Percentiles rank a stretch among this genome's conserved stretches.
phyloP scores from a whole-genome alignment of 345 rosid species.

The Lepidium africanum region DNA sequence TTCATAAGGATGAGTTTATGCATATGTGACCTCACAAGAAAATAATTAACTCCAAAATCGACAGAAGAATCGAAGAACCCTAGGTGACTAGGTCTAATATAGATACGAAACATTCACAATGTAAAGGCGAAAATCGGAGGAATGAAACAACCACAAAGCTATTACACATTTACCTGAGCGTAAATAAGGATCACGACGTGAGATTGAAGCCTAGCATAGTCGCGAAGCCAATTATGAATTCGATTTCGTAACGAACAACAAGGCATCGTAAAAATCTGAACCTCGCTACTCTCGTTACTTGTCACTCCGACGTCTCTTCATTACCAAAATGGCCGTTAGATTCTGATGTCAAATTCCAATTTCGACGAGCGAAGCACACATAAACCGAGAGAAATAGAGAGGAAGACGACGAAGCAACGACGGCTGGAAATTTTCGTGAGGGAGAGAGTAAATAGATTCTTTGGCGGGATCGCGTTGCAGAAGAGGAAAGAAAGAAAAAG shows the following conservation, averaged over 20 bases:
- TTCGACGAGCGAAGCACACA: neutral
- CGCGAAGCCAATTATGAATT: constrained; percentile 52
- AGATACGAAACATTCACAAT: neutral
- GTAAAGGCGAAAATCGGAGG: neutral
- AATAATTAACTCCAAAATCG: neutral
- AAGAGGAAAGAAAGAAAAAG: neutral
- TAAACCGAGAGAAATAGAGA: neutral
- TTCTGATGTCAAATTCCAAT: neutral
- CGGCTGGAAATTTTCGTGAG: neutral
- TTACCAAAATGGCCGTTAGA: neutral
- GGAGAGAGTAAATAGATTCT: neutral
- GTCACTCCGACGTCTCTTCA: constrained; percentile 6
- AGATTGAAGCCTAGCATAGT: constrained; percentile 63
- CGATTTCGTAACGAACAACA: constrained; percentile 39
- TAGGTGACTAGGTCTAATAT: neutral
- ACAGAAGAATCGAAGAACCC: constrained; percentile 13
- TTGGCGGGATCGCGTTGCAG: constrained; percentile 31
- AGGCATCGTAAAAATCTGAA: constrained; percentile 27
- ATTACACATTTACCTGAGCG: constrained; percentile 44
- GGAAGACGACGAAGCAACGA: neutral
- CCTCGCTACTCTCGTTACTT: neutral
- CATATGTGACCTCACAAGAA: neutral
- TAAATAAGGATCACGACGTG: constrained; percentile 69
- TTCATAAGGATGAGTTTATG: neutral
- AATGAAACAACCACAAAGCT: neutral